A percentile compares a stretch with the other conserved stretches of the same genome.
These are phyloP conservation scores for Plasmodium gaboni DNA, from an alignment of 169 alveolate genomes.

Conservation along the genomic window DNA sequence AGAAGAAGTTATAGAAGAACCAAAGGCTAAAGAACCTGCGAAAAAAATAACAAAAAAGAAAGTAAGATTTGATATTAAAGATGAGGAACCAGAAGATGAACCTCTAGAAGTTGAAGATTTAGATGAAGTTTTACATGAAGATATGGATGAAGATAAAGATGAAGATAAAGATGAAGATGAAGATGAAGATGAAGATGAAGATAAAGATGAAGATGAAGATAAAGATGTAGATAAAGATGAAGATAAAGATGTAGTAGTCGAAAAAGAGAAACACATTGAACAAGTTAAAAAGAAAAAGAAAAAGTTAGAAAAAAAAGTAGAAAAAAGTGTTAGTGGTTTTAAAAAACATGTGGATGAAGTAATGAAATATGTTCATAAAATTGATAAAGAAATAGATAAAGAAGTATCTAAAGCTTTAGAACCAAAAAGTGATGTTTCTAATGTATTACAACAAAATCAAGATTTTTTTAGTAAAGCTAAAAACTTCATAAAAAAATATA, in stretches of 20 bases:
- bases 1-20: not conserved
- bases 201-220: not conserved
- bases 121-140: not conserved
- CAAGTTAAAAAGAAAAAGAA: not conserved
- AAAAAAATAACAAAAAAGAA: not conserved
- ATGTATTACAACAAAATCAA: slow-evolving; percentile 3
- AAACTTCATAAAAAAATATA: slow-evolving; percentile 30
- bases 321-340: slow-evolving; percentile 2
- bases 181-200: not conserved
- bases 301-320: not conserved
- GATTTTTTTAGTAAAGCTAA: slow-evolving; percentile 16
- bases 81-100: not conserved
- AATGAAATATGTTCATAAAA: slow-evolving; percentile 16
- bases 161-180: not conserved
- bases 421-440: not conserved
- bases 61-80: not conserved
- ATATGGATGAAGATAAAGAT: not conserved
- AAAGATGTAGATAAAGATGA: not conserved
- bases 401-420: slow-evolving; percentile 8
- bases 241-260: not conserved
- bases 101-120: not conserved
- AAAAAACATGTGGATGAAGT: slow-evolving; percentile 18
- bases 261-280: not conserved
- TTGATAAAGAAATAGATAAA: slow-evolving; percentile 28
- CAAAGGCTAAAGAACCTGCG: not conserved